Evolutionary conservation across 1,284 basidiomycete species (phyloP).

Genomic region (Laetiporus sulphureus): DNA sequence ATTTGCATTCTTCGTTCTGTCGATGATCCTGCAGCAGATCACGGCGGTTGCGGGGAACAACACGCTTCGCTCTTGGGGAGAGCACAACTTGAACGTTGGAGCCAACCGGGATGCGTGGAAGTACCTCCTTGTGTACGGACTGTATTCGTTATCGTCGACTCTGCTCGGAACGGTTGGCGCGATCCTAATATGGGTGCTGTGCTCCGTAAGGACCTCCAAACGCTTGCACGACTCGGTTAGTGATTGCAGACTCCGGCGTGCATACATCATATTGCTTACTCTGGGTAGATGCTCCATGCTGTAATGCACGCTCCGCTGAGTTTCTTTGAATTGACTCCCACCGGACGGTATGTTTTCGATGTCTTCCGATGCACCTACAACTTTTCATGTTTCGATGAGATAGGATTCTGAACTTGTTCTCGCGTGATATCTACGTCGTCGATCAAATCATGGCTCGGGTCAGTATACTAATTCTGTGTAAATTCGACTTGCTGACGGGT

Average conservation of each 20-base stretch:
- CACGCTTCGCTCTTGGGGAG: slow-evolving; percentile 75
- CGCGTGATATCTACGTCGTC: slow-evolving; percentile 88
- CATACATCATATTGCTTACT: slow-evolving; percentile 5
- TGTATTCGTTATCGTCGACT: slow-evolving; percentile 48
- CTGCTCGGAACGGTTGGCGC: slow-evolving; percentile 48
- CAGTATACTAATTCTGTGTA: slow-evolving; percentile 10
- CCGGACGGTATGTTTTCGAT: slow-evolving; percentile 48
- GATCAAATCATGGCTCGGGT: slow-evolving; percentile 77
- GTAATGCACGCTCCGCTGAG: slow-evolving; percentile 79
- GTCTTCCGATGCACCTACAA: too few relatives aligned
- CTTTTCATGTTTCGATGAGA: too few relatives aligned
- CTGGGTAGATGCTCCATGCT: slow-evolving; percentile 60
- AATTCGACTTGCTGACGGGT: not conserved
- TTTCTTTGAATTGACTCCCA: slow-evolving; percentile 85
- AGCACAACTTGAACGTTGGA: slow-evolving; percentile 62
- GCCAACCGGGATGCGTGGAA: slow-evolving; percentile 51
- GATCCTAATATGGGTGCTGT: slow-evolving; percentile 73
- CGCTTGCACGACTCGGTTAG: slow-evolving; percentile 71
- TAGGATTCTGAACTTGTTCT: slow-evolving; percentile 85
- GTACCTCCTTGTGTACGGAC: slow-evolving; percentile 58
- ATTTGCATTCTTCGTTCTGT: slow-evolving; percentile 60
- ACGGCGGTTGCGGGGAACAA: slow-evolving; percentile 56
- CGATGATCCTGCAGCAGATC: slow-evolving; percentile 49
- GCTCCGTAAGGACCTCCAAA: slow-evolving; percentile 70
- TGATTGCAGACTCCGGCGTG: slow-evolving; percentile 9